phyloP scores from a whole-genome alignment of 352 stramenopile species.

The Phytophthora cactorum region DNA sequence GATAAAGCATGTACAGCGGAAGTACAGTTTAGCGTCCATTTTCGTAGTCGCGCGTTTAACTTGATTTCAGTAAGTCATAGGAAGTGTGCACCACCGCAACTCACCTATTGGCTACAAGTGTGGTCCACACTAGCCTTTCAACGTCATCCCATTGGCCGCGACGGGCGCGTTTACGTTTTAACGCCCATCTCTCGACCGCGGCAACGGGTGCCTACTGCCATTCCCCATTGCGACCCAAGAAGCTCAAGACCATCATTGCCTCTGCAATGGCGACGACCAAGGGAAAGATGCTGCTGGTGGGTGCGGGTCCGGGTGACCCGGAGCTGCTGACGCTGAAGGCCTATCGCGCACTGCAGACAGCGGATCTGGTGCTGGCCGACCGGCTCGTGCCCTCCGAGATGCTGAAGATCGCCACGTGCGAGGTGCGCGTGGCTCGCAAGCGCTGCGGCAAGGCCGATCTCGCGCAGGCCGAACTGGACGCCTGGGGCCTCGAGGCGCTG shows the following conservation, averaged over 20 bases:
- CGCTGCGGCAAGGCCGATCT: conserved; percentile 94
- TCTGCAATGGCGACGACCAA: conserved; percentile 25
- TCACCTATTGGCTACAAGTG: background rate
- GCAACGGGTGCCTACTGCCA: conserved; percentile 5
- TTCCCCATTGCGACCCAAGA: conserved; percentile 26
- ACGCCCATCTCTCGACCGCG: conserved; percentile 4
- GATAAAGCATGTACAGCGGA: conserved; percentile 15
- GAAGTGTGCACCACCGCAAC: conserved; percentile 22
- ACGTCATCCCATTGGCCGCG: conserved; percentile 23
- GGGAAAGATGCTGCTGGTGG: conserved; percentile 84
- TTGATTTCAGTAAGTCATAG: conserved; percentile 12
- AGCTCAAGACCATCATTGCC: background rate
- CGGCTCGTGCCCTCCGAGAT: conserved; percentile 93
- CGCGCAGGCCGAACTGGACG: conserved; percentile 94
- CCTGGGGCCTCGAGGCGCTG: conserved; percentile 91
- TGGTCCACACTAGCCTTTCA: conserved; percentile 10
- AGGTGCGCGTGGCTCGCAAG: conserved; percentile 94
- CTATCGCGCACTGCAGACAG: conserved; percentile 79
- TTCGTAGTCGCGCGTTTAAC: conserved; percentile 25
- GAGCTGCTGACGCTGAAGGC: conserved; percentile 96
- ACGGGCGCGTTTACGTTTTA: conserved; percentile 25
- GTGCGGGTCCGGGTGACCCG: conserved; percentile 93
- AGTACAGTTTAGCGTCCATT: conserved; percentile 17
- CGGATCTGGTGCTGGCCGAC: conserved; percentile 94
- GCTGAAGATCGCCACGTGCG: conserved; percentile 87